Evolutionary conservation across 306 rosid genomes (phyloP).

Genomic region (Vigna mungo): DNA sequence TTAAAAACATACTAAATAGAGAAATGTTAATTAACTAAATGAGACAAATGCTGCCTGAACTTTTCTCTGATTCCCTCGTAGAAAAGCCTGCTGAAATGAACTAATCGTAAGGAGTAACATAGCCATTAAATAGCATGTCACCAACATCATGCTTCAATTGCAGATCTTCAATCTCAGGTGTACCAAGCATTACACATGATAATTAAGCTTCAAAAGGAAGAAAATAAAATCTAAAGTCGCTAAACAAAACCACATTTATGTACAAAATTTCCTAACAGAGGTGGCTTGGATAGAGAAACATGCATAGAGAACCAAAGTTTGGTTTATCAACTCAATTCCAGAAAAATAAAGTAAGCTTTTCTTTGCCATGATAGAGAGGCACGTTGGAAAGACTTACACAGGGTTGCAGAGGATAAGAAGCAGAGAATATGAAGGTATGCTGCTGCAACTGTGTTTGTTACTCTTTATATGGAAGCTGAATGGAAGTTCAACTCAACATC

Average conservation of each 20-base stretch:
- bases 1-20: too few species aligned
- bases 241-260: neutral
- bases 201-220: neutral
- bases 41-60: neutral
- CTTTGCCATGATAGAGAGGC: neutral
- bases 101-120: neutral
- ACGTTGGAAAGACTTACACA: neutral
- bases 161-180: constrained; percentile 27
- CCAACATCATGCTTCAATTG: constrained; percentile 5
- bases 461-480: neutral
- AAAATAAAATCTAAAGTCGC: neutral
- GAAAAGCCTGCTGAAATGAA: constrained; percentile 4
- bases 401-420: constrained; percentile 26
- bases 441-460: neutral
- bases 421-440: constrained; percentile 11
- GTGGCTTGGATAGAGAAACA: neutral
- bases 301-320: neutral
- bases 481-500: neutral
- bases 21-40: neutral
- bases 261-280: neutral
- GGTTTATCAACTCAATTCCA: neutral
- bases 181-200: neutral
- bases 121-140: neutral
- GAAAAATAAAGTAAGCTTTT: neutral
- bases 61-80: neutral